A percentile compares a stretch with the other conserved stretches of the same genome.
Conservation (phyloP, 768 basidiomycete species). For the Lyophyllum shimeji region DNA sequence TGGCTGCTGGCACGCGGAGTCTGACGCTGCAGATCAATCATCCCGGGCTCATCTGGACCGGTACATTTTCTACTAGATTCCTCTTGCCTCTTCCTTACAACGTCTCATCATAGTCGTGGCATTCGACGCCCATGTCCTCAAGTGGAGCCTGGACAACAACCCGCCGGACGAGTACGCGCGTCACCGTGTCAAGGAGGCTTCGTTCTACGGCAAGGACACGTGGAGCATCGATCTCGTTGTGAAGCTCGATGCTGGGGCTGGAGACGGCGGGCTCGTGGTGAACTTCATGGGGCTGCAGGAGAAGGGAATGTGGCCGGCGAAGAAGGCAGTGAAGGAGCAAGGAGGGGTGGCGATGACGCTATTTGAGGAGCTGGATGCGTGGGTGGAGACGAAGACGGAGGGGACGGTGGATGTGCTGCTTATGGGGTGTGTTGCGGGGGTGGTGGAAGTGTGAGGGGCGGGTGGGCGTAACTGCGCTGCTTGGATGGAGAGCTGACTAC, state of each 20-base stretch:
- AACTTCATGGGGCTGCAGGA: slow-evolving; percentile 85
- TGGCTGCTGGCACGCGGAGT: slow-evolving; percentile 60
- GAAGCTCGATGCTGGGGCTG: slow-evolving; percentile 38
- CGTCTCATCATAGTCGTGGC: slow-evolving; percentile 58
- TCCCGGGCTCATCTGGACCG: slow-evolving; percentile 86
- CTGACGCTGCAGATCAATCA: slow-evolving; percentile 72
- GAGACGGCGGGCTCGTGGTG: slow-evolving; percentile 44
- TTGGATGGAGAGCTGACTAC: background rate
- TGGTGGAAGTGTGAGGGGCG: slow-evolving; percentile 33
- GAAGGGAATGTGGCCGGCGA: slow-evolving; percentile 83
- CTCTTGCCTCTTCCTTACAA: background rate
- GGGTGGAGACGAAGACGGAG: slow-evolving; percentile 64
- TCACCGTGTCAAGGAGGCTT: slow-evolving; percentile 91
- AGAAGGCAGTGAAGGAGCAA: slow-evolving; percentile 47
- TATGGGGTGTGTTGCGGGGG: slow-evolving; percentile 71
- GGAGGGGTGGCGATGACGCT: slow-evolving; percentile 65
- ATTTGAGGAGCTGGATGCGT: slow-evolving; percentile 72
- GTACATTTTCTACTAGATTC: slow-evolving; percentile 27
- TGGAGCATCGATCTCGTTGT: slow-evolving; percentile 77
- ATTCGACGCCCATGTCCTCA: slow-evolving; percentile 86
- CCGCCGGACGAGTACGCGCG: slow-evolving; percentile 75
- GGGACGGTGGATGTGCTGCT: slow-evolving; percentile 69
- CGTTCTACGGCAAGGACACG: slow-evolving; percentile 74
- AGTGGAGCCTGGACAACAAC: slow-evolving; percentile 79
- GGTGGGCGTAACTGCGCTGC: background rate